phyloP scores from a whole-genome alignment of 495 filamentous ascomycete genomes.

The Stereocaulon alpinum region DNA sequence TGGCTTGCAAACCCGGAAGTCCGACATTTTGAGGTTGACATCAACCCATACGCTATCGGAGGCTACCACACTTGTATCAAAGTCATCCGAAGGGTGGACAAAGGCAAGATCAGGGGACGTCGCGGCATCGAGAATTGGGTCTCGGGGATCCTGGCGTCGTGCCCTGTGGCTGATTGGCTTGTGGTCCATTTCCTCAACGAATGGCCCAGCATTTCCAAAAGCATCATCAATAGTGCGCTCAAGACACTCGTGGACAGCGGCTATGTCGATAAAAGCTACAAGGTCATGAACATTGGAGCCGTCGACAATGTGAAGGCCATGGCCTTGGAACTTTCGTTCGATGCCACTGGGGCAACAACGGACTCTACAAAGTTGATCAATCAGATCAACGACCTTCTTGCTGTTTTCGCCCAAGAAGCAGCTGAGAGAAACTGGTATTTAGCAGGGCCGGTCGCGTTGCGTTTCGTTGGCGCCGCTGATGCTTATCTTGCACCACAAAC shows the following conservation, averaged over 20 bases:
- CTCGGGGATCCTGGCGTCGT: not conserved
- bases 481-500: not conserved
- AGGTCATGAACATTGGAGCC: not conserved
- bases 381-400: not conserved
- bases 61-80: not conserved
- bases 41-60: not conserved
- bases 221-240: not conserved
- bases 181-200: not conserved
- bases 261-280: not conserved
- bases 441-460: not conserved
- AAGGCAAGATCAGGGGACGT: not conserved
- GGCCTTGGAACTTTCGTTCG: not conserved
- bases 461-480: not conserved
- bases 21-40: not conserved
- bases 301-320: slow-evolving; percentile 1
- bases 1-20: not conserved
- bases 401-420: not conserved
- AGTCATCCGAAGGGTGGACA: not conserved
- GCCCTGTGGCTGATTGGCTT: not conserved
- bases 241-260: not conserved
- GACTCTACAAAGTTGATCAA: not conserved
- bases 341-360: not conserved
- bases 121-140: not conserved
- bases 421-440: not conserved
- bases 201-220: not conserved